Conservation (phyloP, 2,329 filamentous ascomycete genomes). For the Calonectria multiphialidica region DNA sequence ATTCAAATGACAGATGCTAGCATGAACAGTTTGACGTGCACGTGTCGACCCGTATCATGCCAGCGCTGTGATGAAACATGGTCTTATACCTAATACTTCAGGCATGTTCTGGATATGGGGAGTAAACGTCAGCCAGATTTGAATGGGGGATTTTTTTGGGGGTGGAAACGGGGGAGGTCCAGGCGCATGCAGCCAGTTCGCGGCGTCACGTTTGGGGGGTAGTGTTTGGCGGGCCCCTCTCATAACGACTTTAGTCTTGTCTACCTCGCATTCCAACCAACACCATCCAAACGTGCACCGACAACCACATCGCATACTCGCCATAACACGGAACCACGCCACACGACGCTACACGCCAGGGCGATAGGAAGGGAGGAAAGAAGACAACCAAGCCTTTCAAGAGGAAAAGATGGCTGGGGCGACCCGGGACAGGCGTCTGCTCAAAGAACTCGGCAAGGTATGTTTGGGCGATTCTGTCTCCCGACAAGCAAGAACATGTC, state of each 20-base stretch:
- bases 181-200: background rate
- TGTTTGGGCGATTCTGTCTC: slow-evolving; percentile 16
- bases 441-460: slow-evolving; percentile 72
- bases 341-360: background rate
- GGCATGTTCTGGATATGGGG: slow-evolving; percentile 1
- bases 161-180: slow-evolving; percentile 2
- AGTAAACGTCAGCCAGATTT: background rate
- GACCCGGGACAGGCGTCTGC: slow-evolving; percentile 68
- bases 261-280: slow-evolving; percentile 11
- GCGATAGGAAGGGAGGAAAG: background rate
- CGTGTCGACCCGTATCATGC: background rate
- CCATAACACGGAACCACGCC: background rate
- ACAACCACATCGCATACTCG: slow-evolving; percentile 13
- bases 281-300: slow-evolving; percentile 5
- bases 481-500: slow-evolving; percentile 13
- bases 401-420: slow-evolving; percentile 52
- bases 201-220: slow-evolving; percentile 4
- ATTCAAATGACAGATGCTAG: background rate
- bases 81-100: background rate
- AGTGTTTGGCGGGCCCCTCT: slow-evolving; percentile 1
- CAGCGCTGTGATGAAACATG: background rate
- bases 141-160: background rate
- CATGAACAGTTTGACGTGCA: background rate
- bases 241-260: background rate
- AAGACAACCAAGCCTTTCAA: background rate